Evolutionary conservation across 352 stramenopile species (phyloP).

Genomic region (Lagenidium giganteum): DNA sequence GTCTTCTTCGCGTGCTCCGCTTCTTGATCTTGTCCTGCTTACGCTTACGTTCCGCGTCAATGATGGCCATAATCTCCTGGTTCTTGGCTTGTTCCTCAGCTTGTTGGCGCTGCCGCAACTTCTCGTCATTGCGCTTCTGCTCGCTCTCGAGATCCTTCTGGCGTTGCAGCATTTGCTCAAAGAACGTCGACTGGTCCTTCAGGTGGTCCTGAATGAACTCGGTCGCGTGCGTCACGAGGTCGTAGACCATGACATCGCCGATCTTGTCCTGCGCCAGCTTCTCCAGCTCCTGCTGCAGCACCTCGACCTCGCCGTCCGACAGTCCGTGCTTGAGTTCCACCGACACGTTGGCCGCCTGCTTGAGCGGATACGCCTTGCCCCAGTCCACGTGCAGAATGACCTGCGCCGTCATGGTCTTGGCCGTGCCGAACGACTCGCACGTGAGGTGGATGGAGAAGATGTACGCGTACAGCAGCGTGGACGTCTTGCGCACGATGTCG

Average conservation of each 20-base stretch:
- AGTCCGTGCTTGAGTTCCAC: conserved; percentile 69
- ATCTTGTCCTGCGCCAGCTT: conserved; percentile 55
- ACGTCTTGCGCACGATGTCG: conserved; percentile 61
- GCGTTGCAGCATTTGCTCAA: conserved; percentile 83
- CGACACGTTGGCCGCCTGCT: conserved; percentile 54
- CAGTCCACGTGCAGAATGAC: conserved; percentile 76
- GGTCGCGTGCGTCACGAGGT: conserved; percentile 75
- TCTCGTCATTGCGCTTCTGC: conserved; percentile 56
- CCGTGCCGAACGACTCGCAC: conserved; percentile 35
- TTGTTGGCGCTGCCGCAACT: conserved; percentile 46
- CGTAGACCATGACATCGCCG: conserved; percentile 74
- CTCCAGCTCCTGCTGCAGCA: conserved; percentile 53
- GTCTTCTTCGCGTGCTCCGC: conserved; percentile 24
- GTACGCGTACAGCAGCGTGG: conserved; percentile 75
- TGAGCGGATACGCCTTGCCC: conserved; percentile 56
- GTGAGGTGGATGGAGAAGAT: conserved; percentile 79
- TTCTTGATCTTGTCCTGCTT: conserved; percentile 68
- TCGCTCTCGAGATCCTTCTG: conserved; percentile 62
- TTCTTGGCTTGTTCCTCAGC: conserved; percentile 59
- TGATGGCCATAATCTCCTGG: conserved; percentile 72
- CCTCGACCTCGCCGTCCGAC: conserved; percentile 57
- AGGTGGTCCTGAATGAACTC: conserved; percentile 81
- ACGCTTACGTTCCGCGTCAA: conserved; percentile 64
- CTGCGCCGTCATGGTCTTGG: conserved; percentile 40
- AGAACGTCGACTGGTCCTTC: conserved; percentile 83